Evolutionary conservation across 345 rosid genomes (phyloP).

Genomic region (Streptanthus diversifolius): DNA sequence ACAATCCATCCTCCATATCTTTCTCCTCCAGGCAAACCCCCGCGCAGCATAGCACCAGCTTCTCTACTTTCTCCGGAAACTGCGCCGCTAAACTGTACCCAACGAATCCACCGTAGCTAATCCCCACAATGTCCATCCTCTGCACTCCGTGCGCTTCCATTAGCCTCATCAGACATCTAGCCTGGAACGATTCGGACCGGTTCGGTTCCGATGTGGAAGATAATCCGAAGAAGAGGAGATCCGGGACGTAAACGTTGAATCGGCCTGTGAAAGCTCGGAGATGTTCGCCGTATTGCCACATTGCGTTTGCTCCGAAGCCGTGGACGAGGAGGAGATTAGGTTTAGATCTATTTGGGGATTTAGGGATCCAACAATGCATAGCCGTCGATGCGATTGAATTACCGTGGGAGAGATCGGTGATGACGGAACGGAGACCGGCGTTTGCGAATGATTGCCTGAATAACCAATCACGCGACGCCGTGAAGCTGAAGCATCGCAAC

Average conservation of each 20-base stretch:
- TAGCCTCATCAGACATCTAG: conserved; percentile 47
- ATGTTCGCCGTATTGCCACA: conserved; percentile 72
- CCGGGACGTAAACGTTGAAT: conserved; percentile 74
- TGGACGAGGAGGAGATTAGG: conserved; percentile 67
- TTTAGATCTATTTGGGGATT: conserved; percentile 24
- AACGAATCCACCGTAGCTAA: conserved; percentile 82
- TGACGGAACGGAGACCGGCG: conserved; percentile 53
- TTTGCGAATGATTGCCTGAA: conserved; percentile 50
- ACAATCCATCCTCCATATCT: conserved; percentile 61
- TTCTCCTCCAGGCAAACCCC: conserved; percentile 79
- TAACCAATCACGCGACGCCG: conserved; percentile 58
- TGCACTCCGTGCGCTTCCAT: conserved; percentile 52
- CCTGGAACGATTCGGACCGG: conserved; percentile 61
- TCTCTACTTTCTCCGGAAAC: conserved; percentile 54
- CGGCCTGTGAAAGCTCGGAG: conserved; percentile 50
- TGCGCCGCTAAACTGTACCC: conserved; percentile 65
- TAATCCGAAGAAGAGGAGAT: conserved; percentile 64
- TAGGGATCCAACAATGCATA: conserved; percentile 79
- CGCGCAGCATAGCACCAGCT: conserved; percentile 60
- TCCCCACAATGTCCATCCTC: conserved; percentile 55
- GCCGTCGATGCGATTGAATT: conserved; percentile 35
- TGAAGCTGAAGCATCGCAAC: conserved; percentile 56
- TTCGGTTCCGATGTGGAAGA: conserved; percentile 49
- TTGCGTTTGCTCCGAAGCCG: conserved; percentile 75
- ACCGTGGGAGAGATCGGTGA: conserved; percentile 51